Base-by-base conservation (phyloP, 2,329 filamentous ascomycete species). In the Hypoxylon sp. region DNA sequence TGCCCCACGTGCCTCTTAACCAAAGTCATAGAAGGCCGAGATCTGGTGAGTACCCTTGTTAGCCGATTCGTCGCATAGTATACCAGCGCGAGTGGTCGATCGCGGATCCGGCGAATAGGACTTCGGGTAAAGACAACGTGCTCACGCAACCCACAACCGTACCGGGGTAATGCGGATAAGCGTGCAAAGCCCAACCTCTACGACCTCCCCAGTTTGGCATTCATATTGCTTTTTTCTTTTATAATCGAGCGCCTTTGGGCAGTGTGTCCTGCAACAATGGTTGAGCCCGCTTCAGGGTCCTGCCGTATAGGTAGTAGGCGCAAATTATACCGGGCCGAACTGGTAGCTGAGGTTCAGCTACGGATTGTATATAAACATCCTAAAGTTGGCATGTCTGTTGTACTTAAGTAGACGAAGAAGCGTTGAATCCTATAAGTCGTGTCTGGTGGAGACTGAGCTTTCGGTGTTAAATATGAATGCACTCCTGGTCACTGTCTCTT, bases 191-290 rank as follows among this genome's bases (percentile, higher is more conserved):
- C 20, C 24, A 11, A 28, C 36, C 28, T 14, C 11, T 38, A 5
- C 36, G 51, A 63, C 62, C 65, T 68, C 40, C 65, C 58, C 6
- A 61, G 44, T 68, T 61, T 18, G 58, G 62, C 1, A 54, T 48
- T 26, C 32, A 53, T n/a, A 45, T 53, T 48, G 9, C 40, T 32
- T 26, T 33, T 56, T 52, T 24, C 38, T 24, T 20, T 11, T 26
- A 38, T n/a, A 42, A 28, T 11, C 28, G 3, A 22, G 24, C 11
- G 9, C 16, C 33, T 18, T n/a, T 49, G 14, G 18, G 6, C 9
- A 18, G 12, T 32, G 14, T 9, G 28, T 22, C 18, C 28, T 33
- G 42, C 4, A 26, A 24, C 5, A 24, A 33, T 57, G 36, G 44
- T 53, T 50, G 49, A 42, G 18, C 20, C 32, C 11, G 44, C 55